A percentile compares a stretch with the other conserved stretches of the same genome.
These are phyloP conservation scores for Ascochyta lentis DNA, from an alignment of 2,329 filamentous ascomycete genomes.

Conservation along the genomic window DNA sequence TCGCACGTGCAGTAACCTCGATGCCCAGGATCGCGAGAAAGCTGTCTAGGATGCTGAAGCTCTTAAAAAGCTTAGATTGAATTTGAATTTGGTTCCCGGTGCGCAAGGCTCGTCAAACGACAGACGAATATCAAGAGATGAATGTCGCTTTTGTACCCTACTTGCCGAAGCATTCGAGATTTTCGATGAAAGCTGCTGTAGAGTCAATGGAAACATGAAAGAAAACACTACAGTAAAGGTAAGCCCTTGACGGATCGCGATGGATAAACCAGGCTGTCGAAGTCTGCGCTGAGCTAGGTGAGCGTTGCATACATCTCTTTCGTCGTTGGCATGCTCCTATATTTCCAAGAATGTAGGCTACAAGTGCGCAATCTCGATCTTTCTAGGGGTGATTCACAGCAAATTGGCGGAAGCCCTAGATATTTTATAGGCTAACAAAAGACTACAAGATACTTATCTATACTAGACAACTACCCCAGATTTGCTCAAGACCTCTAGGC, in stretches of 20 bases:
- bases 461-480: too few species aligned
- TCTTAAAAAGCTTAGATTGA: conserved; percentile 20
- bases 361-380: too few species aligned
- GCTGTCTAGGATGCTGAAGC: conserved; percentile 30
- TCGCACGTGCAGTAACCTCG: conserved; percentile 38
- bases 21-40: conserved; percentile 33
- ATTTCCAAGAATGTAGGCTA: too few species aligned
- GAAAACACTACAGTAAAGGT: conserved; percentile 39
- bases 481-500: too few species aligned
- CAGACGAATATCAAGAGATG: conserved; percentile 22
- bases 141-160: conserved; percentile 40
- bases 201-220: conserved; percentile 33
- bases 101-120: conserved; percentile 23
- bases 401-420: too few species aligned
- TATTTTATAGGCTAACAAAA: too few species aligned
- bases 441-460: too few species aligned
- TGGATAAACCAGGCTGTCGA: conserved; percentile 35
- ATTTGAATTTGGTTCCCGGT: too few species aligned
- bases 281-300: conserved; percentile 41
- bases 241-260: conserved; percentile 28
- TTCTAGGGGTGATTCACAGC: too few species aligned
- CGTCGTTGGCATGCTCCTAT: background rate
- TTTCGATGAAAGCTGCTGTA: conserved; percentile 24
- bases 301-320: background rate
- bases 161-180: conserved; percentile 38